Evolutionary conservation across 116 monocot species (phyloP).

Genomic region (Papilionanthe hybrid): DNA sequence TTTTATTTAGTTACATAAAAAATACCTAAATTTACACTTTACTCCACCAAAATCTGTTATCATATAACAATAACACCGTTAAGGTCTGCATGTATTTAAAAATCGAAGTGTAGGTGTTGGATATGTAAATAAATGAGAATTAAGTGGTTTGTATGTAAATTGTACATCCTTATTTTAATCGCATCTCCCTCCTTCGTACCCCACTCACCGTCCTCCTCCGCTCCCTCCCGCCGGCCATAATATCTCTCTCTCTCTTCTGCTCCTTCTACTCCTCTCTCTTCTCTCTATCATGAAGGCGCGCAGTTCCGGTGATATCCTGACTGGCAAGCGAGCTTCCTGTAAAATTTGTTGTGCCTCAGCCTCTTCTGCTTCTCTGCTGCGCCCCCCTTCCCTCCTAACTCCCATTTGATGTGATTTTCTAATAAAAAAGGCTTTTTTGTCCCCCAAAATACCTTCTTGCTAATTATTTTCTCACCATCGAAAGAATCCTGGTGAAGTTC

Average conservation of each 20-base stretch:
- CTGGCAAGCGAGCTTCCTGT: background rate
- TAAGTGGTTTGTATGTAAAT: no score
- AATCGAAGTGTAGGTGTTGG: no score
- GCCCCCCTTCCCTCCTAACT: background rate
- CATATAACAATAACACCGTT: no score
- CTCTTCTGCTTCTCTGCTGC: background rate
- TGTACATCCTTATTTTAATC: background rate
- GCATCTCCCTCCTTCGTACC: background rate
- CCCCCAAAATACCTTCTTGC: background rate
- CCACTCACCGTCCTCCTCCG: background rate
- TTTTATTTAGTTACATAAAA: no score
- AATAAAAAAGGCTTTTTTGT: background rate
- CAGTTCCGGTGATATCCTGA: background rate
- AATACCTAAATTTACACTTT: no score
- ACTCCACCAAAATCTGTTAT: no score
- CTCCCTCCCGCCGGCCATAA: background rate
- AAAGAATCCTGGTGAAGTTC: background rate
- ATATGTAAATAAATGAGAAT: no score
- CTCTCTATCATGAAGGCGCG: background rate
- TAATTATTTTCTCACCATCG: background rate
- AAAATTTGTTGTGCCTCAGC: background rate
- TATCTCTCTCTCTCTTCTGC: background rate
- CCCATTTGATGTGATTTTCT: background rate
- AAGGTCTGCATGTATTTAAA: no score
- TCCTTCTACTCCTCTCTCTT: background rate